Conservation (phyloP, 1,284 basidiomycete species). For the Grifola frondosa region DNA sequence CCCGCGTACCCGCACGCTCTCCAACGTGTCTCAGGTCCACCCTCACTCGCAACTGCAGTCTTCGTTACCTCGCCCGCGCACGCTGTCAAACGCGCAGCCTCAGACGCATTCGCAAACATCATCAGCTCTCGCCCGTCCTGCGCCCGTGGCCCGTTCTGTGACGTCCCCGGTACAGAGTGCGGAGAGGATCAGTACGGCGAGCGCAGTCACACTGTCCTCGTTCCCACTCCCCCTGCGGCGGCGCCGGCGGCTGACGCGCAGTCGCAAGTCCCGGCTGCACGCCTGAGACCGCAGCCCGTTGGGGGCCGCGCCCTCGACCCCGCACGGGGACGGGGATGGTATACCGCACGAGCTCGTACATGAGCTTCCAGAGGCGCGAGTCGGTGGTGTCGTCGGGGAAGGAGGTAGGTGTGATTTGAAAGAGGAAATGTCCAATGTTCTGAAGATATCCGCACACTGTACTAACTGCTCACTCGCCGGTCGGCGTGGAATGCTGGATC, state of each 20-base stretch:
- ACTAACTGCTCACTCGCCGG: too few species aligned
- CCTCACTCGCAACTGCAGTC: slow-evolving; percentile 13
- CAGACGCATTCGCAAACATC: slow-evolving; percentile 3
- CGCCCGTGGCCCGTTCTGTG: neutral
- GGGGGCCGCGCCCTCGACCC: slow-evolving; percentile 21
- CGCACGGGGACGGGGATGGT: slow-evolving; percentile 33
- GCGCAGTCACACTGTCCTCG: slow-evolving; percentile 5
- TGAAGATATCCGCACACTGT: too few species aligned
- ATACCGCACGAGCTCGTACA: slow-evolving; percentile 29
- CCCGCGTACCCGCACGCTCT: slow-evolving; percentile 18
- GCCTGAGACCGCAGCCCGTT: slow-evolving; percentile 5
- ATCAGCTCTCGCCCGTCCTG: slow-evolving; percentile 1
- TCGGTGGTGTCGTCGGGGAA: slow-evolving; percentile 19
- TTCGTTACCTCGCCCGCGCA: slow-evolving; percentile 16
- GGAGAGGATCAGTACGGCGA: slow-evolving; percentile 3
- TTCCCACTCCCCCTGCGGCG: slow-evolving; percentile 8
- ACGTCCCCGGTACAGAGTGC: slow-evolving; percentile 6
- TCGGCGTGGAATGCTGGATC: too few species aligned
- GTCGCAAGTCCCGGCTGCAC: slow-evolving; percentile 11
- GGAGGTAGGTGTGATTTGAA: slow-evolving; percentile 14
- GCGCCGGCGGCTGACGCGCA: slow-evolving; percentile 8
- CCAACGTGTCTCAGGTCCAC: too few species aligned
- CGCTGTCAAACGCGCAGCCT: slow-evolving; percentile 5
- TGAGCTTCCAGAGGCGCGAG: slow-evolving; percentile 22
- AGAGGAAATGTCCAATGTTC: too few species aligned